Base-by-base conservation (phyloP, 176 grass and related monocot species). In the Phragmites australis region DNA sequence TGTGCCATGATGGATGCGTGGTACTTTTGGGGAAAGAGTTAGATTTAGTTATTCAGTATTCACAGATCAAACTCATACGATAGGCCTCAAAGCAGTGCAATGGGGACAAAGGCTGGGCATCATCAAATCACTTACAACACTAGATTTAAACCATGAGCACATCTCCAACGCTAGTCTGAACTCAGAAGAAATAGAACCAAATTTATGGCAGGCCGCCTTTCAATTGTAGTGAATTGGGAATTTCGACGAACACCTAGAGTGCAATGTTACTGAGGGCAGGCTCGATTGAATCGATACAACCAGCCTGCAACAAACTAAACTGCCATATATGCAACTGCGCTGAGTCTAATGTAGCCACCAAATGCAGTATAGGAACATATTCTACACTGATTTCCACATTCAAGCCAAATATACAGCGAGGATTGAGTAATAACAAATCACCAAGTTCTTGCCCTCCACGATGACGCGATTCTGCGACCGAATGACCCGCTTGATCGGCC, bases 371-470 rank as follows among this genome's bases (percentile, higher is more conserved):
- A 10, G 0, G 12, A 8, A n/a, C 9, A 31, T 52, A 26, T n/a
- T 5, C 27, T 74, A 55, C 26, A 23, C 18, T 14, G 18, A 39
- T 54, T 49, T 72, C 47, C 25, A 48, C 13, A 19, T 7, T 69
- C 44, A 30, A 15, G 25, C 8, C 29, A 65, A 31, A 30, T 4
- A 48, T 6, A 46, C 6, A 47, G 41, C 9, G 17, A 63, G 45
- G 27, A 56, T 2, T 10, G 45, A 13, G 12, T 1, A 45, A 3
- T 37, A 34, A 11, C 37, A 59, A 54, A 69, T 43, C 83, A 97
- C 94, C 94, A 97, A 68, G 76, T 97, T 97, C 84, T 97, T 97
- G 42, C 94, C 94, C 72, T 97, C 94, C 22, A 97, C 94, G 30
- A 97, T 97, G 71, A 97, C 91, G 42, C 94, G 87, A 68, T 93